Evolutionary conservation across 345 rosid genomes (phyloP), one percentile per base, ranked within the genome.

Genomic region (Dimocarpus longan): DNA sequence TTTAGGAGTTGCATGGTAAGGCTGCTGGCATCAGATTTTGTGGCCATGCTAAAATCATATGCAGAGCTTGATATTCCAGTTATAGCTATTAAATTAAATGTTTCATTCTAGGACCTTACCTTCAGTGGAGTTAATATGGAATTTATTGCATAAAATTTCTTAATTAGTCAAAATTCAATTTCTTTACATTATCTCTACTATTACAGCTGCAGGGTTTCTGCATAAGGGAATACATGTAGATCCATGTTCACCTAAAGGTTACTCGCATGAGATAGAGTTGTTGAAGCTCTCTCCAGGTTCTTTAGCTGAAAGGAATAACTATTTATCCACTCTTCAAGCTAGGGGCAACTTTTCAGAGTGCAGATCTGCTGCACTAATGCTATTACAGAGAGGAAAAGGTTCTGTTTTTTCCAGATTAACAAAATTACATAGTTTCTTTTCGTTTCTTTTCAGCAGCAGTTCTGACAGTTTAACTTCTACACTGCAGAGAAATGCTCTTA

Each of bases 171-270:
- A 39, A 39, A 54, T 76, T 15, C 18, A 43, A 54, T 39, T 32
- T 54, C 68, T 40, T 50, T 42, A 40, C 8, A 42, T 15, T 60
- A 70, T 84, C 70, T 56, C 63, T 44, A 46, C 70, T 60, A 66
- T 70, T 86, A 85, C 91, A 89, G 93, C 86, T 77, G 79, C 82
- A 57, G 83, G 86, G 50, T 84, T 85, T 78, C 76, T 83, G 72
- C 85, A 67, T 56, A 75, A 84, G 73, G 85, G 80, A 82, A 71
- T 81, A 63, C 26, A 78, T 65, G 21, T 83, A 21, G 97, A 96
- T 82, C 99, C 99, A 66, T 96, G 99, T 89, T 84, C 88, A 78
- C 99, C 97, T 50, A 91, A 83, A 85, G 98, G 97, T 10, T 94
- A 93, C 77, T 81, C 69, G 2, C 73, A 71, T 65, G 81, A 42